Evolutionary conservation across 1,284 basidiomycete genomes (phyloP).

Genomic region (Trametes hirsuta): DNA sequence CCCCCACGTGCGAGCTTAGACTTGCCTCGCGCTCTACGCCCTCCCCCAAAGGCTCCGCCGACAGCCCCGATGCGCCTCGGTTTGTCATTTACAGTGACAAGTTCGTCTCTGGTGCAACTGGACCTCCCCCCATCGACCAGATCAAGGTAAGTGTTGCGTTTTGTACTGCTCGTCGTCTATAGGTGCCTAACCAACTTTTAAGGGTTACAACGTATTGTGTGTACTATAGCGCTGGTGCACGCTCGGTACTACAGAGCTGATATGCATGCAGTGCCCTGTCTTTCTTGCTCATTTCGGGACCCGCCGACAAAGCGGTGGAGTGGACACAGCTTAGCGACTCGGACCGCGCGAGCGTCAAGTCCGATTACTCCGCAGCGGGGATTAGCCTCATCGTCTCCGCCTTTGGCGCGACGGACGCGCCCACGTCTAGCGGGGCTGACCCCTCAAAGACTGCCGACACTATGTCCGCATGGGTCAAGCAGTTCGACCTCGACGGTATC

Average conservation of each 20-base stretch:
- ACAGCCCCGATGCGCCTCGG: constrained; percentile 35
- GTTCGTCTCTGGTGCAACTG: constrained; percentile 42
- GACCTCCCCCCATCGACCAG: constrained; percentile 39
- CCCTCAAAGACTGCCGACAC: constrained; percentile 45
- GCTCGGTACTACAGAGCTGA: not conserved
- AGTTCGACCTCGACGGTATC: constrained; percentile 55
- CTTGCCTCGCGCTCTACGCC: constrained; percentile 9
- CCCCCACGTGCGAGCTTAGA: constrained; percentile 16
- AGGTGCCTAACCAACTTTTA: not conserved
- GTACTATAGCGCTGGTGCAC: constrained; percentile 16
- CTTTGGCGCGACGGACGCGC: constrained; percentile 55
- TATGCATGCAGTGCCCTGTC: constrained; percentile 40
- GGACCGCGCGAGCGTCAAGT: constrained; percentile 41
- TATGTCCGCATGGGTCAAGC: constrained; percentile 52
- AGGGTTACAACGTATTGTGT: constrained; percentile 55
- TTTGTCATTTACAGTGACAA: constrained; percentile 49
- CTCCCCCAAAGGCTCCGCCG: constrained; percentile 24
- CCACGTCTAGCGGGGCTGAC: constrained; percentile 48
- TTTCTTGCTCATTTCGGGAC: constrained; percentile 46
- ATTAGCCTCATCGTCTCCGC: constrained; percentile 52
- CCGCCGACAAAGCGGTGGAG: constrained; percentile 47
- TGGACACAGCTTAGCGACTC: constrained; percentile 42
- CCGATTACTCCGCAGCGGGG: constrained; percentile 47
- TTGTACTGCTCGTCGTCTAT: not conserved
- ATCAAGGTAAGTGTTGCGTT: constrained; percentile 36